phyloP scores from a whole-genome alignment of 192 early-diverging fungal genomes.

The Coemansia furcata region DNA sequence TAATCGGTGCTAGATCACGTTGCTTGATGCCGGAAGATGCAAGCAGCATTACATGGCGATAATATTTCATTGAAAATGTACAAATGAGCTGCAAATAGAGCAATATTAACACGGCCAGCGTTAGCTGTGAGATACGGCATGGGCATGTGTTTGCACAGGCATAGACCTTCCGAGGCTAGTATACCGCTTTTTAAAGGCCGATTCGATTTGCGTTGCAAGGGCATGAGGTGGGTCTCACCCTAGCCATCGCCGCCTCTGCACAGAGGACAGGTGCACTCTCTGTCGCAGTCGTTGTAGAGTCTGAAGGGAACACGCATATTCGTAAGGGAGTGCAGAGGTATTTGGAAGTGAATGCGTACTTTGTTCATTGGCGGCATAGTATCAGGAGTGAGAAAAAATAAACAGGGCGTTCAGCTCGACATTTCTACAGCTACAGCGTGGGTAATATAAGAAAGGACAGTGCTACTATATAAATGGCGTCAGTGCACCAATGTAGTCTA shows the following conservation, averaged over 20 bases:
- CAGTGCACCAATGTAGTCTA: background rate
- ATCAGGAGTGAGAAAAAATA: background rate
- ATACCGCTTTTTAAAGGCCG: background rate
- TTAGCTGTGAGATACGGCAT: background rate
- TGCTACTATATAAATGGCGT: background rate
- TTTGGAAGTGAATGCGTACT: background rate
- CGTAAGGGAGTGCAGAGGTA: background rate
- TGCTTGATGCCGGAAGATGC: background rate
- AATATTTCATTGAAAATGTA: constrained; percentile 2
- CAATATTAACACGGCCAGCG: background rate
- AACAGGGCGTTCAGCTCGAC: background rate
- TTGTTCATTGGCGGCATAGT: background rate
- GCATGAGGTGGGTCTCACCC: background rate
- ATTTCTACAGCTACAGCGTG: background rate
- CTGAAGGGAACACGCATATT: background rate
- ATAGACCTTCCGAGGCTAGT: background rate
- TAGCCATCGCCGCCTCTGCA: constrained; percentile 23
- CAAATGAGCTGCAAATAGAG: background rate
- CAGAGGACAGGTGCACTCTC: constrained; percentile 36
- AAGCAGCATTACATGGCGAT: background rate
- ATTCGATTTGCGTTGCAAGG: background rate
- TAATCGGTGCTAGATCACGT: background rate
- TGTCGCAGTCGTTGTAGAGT: constrained; percentile 18
- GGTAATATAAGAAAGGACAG: background rate
- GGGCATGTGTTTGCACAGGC: background rate